Evolutionary conservation across 192 early-diverging fungal species (phyloP).

Genomic region (Pilaira anomala): DNA sequence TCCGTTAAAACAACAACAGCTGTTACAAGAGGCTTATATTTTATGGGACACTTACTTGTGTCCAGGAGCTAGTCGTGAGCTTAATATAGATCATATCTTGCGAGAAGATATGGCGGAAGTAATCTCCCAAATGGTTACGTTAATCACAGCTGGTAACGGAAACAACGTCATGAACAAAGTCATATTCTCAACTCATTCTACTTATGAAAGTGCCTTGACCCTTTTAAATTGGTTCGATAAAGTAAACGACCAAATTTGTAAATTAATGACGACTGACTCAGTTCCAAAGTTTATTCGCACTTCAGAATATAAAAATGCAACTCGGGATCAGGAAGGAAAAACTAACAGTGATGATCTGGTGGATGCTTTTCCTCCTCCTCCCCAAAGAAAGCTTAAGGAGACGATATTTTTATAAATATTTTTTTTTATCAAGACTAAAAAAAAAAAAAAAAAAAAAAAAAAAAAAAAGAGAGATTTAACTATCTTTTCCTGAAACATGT

Average conservation of each 20-base stretch:
- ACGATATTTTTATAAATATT: too few species aligned
- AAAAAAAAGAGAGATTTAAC: too few species aligned
- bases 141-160: slow-evolving; percentile 30
- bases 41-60: slow-evolving; percentile 49
- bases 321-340: background rate
- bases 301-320: slow-evolving; percentile 4
- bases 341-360: background rate
- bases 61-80: slow-evolving; percentile 38
- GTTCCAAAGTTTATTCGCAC: slow-evolving; percentile 73
- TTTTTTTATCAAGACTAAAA: too few species aligned
- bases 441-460: too few species aligned
- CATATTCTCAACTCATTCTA: slow-evolving; percentile 26
- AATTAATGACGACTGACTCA: slow-evolving; percentile 67
- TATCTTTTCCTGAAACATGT: too few species aligned
- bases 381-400: slow-evolving; percentile 1
- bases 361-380: slow-evolving; percentile 7
- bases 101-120: slow-evolving; percentile 44
- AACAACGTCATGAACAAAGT: background rate
- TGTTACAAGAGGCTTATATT: slow-evolving; percentile 45
- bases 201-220: slow-evolving; percentile 23
- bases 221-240: slow-evolving; percentile 51
- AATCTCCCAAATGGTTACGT: slow-evolving; percentile 41
- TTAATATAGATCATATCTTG: slow-evolving; percentile 50
- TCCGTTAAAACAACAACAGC: slow-evolving; percentile 33
- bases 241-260: slow-evolving; percentile 65